phyloP scores from a whole-genome alignment of 306 rosid species.

The Casuarina cunninghamiana region DNA sequence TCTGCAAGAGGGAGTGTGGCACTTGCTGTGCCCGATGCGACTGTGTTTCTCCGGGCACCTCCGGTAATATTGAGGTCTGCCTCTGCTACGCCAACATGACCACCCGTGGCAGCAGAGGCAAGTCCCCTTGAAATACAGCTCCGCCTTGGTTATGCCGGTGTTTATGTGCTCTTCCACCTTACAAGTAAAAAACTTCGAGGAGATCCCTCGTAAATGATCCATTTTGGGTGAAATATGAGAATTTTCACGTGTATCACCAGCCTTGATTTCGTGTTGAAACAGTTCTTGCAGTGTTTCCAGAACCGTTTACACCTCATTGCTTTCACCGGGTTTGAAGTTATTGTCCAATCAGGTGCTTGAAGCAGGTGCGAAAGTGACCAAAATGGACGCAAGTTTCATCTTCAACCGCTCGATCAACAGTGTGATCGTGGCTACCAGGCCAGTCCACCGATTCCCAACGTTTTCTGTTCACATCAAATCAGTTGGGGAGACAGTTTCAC shows the following conservation, averaged over 20 bases:
- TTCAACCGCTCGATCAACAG: background rate
- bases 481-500: background rate
- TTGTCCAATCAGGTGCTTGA: background rate
- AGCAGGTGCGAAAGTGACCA: constrained; percentile 6
- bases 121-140: constrained; percentile 42
- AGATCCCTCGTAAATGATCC: no score
- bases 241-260: background rate
- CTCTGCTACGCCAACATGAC: constrained; percentile 52
- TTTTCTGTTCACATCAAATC: background rate
- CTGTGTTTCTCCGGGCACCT: constrained; percentile 58
- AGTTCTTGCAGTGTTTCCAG: background rate
- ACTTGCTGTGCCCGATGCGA: constrained; percentile 50
- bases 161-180: no score
- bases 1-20: constrained; percentile 47
- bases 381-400: background rate
- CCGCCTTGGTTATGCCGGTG: no score
- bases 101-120: constrained; percentile 48
- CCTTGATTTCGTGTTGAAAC: background rate
- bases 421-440: background rate
- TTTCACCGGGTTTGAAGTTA: background rate
- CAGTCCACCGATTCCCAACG: background rate
- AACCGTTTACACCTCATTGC: background rate
- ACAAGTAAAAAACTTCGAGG: no score
- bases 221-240: no score
- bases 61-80: constrained; percentile 40